Percentiles rank a stretch among this genome's conserved stretches.
Evolutionary conservation across 495 filamentous ascomycete genomes (phyloP).

Genomic region (Pseudoneurospora amorphoporcata): DNA sequence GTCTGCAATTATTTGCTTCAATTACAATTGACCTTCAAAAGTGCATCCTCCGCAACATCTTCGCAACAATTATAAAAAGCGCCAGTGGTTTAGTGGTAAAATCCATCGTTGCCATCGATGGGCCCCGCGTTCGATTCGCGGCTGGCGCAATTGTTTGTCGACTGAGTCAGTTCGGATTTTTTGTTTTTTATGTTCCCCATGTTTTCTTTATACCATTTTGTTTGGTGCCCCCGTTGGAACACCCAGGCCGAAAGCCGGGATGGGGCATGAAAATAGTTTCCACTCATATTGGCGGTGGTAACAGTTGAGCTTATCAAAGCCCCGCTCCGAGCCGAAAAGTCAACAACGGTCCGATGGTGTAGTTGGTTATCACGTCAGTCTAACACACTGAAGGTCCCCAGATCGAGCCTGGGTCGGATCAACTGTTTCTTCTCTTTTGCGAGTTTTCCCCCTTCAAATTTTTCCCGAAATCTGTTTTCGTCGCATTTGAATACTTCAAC

Average conservation of each 20-base stretch:
- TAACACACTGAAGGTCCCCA: background rate
- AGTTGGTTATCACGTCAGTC: background rate
- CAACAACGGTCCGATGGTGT: background rate
- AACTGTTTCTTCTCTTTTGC: conserved; percentile 10
- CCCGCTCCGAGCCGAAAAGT: background rate
- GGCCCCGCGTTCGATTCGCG: conserved; percentile 43
- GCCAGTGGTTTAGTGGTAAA: conserved; percentile 43
- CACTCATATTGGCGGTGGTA: no score
- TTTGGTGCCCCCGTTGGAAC: no score
- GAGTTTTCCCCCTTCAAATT: background rate
- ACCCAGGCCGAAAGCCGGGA: no score
- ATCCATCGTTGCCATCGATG: conserved; percentile 46
- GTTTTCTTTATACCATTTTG: background rate
- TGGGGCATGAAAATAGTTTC: no score
- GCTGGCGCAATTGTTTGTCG: conserved; percentile 25
- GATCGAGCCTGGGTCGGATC: conserved; percentile 7
- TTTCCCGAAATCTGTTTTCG: background rate
- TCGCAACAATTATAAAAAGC: background rate
- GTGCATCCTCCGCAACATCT: background rate
- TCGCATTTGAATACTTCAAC: background rate
- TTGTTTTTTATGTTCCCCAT: no score
- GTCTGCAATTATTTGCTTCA: background rate
- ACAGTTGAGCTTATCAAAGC: background rate
- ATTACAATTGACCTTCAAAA: background rate
- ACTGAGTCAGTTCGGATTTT: background rate